Base-by-base conservation (phyloP, 192 early-diverging fungal species). In the Umbelopsis sp. region DNA sequence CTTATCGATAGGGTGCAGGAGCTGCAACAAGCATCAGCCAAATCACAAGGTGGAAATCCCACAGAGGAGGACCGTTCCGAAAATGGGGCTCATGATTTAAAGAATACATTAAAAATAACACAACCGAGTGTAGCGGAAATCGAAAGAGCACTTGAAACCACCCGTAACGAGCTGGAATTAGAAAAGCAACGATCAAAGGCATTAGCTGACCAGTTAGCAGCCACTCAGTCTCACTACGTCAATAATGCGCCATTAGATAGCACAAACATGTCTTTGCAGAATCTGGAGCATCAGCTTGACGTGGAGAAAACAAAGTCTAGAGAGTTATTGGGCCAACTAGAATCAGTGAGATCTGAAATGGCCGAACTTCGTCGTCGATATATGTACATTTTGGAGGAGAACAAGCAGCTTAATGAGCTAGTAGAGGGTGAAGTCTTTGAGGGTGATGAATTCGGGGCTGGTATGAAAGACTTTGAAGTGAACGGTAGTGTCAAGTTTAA, bases 321-420 rank as follows among this genome's bases (percentile, higher is more conserved):
- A 61, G 55, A 61, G 35, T 2, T 71, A 46, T 27, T 55, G 22
- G 35, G 53, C 13, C 69, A 58, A 35, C n/a, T 71, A 20, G 69
- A 45, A 25, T n/a, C 49, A 23, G 23, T 71, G 12, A 33, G 52
- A 46, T 7, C 12, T 18, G 69, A 53, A 8, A 55, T 71, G 45
- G 21, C 49, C 30, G 69, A 71, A 12, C 49, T 71, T 5, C 49
- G 53, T 37, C 30, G 45, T 13, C 69, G 69, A 30, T 71, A 71
- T 18, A 71, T 71, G 50, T 55, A 58, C 45, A 71, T 71, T 21
- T 46, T 71, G 27, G 50, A 71, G 23, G 69, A 71, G n/a, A 71
- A 53, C 12, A 71, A 71, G 69, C 50, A 71, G 33, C 69, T 71
- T 7, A 71, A 50, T 23, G 49, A 71, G 18, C 45, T 69, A 52